phyloP scores from a whole-genome alignment of 164 flowering plant species.

The Santalum album region DNA sequence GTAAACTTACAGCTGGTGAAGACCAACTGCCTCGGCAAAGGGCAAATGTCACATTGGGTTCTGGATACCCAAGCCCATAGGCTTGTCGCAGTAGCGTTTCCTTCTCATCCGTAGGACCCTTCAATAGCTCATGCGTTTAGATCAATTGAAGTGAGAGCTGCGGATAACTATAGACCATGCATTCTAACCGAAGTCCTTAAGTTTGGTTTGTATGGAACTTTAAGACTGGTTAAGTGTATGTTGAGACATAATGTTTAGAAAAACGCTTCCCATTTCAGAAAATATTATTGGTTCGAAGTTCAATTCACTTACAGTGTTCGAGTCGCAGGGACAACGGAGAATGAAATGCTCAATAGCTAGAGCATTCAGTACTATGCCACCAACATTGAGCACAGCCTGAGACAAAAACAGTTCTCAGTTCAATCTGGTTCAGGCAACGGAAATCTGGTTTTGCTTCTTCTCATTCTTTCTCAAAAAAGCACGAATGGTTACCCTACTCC shows the following conservation, averaged over 20 bases:
- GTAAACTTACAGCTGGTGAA: slow-evolving; percentile 80
- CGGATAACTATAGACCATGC: too few relatives aligned
- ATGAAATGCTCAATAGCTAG: slow-evolving; percentile 87
- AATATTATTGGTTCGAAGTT: neutral
- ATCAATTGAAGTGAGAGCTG: slow-evolving; percentile 1
- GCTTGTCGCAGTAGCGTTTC: slow-evolving; percentile 62
- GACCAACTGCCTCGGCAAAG: slow-evolving; percentile 95
- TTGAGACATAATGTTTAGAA: too few relatives aligned
- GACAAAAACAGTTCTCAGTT: neutral
- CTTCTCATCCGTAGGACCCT: slow-evolving; percentile 48
- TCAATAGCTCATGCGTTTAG: slow-evolving; percentile 2
- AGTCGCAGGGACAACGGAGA: slow-evolving; percentile 63
- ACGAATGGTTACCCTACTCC: too few relatives aligned
- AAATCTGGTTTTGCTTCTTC: neutral
- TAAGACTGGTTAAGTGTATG: too few relatives aligned
- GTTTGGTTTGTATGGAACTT: too few relatives aligned
- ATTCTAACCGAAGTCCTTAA: too few relatives aligned
- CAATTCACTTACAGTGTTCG: slow-evolving; percentile 36
- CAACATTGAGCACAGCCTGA: slow-evolving; percentile 84
- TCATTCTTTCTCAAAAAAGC: neutral
- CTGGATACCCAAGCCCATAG: slow-evolving; percentile 79
- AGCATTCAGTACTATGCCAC: slow-evolving; percentile 76
- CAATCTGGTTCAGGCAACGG: neutral
- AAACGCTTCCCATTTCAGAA: too few relatives aligned
- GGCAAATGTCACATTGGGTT: slow-evolving; percentile 85